Base-by-base conservation (phyloP, 176 grass and related monocot genomes). In the Themeda triandra region DNA sequence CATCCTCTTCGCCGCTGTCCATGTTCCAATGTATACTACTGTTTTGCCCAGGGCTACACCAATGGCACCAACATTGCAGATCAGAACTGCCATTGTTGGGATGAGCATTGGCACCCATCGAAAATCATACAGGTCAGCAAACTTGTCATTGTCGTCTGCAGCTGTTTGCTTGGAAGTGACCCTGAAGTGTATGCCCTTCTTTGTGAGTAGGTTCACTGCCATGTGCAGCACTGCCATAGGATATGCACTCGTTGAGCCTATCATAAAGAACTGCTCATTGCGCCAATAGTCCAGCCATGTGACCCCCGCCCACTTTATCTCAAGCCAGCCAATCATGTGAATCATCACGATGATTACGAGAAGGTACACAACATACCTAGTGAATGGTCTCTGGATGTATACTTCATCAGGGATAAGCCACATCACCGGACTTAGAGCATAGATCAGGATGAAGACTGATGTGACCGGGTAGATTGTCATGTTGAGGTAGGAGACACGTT, bases 121-220 rank as follows among this genome's bases (percentile, higher is more conserved):
- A 3, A 86, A 73, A 14, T 66, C 85, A 25, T 81, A 81, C 12
- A 86, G 14, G 29, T 86, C 85, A 2, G 77, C 77, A 6, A 56
- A 86, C 77, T 81, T 86, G n/a, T 81, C 77, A 32, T 81, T 23
- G 0, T 24, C 29, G 9, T 32, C 32, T 0, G 44, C 23, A 1
- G 25, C 23, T 31, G 69, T 54, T 39, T 87, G 77, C 70, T 87
- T 87, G 1, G 78, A 81, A 2, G 85, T 87, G 62, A 87, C 48
- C 78, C 85, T 75, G 27, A 87, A 87, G 6, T 87, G 78, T 67
- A 87, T 67, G 18, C 85, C 77, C 18, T 81, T 87, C 60, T 72
- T 49, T 8, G 85, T 87, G 68, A 82, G 49, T 25, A 82, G 68
- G 35, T 73, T 82, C 51, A 63, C 51, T 3, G 27, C 80, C 80